A percentile compares a stretch with the other conserved stretches of the same genome.
These are phyloP conservation scores for Coelastrella sp. DNA, from an alignment of 139 green algal species.

Conservation along the genomic window DNA sequence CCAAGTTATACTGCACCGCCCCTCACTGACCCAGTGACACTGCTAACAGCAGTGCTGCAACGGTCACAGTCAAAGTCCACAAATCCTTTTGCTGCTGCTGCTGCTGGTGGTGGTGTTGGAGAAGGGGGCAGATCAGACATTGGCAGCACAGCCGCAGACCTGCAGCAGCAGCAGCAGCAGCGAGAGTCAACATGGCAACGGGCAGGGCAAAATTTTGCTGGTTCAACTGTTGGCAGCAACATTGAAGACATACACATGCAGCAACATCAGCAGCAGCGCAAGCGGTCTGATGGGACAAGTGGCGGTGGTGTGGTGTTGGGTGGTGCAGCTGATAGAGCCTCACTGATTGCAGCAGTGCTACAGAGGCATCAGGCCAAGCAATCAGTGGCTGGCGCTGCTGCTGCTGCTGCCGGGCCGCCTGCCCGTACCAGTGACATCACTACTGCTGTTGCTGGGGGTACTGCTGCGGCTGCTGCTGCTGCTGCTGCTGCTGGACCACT, in stretches of 20 bases:
- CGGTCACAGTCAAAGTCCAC: too few species aligned
- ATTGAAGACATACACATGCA: background rate
- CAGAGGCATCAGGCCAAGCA: slow-evolving; percentile 1
- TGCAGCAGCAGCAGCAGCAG: background rate
- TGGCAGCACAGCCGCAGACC: background rate
- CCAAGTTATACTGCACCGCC: too few species aligned
- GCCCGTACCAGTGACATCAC: too few species aligned
- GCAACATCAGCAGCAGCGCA: background rate
- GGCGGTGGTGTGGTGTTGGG: background rate
- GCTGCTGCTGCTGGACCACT: too few species aligned
- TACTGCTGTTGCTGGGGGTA: too few species aligned
- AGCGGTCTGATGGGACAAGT: background rate
- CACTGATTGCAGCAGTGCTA: slow-evolving; percentile 5
- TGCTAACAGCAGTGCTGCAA: too few species aligned
- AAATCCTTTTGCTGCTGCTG: background rate
- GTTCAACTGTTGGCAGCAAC: background rate
- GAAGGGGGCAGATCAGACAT: background rate
- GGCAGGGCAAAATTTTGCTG: too few species aligned
- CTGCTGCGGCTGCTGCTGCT: too few species aligned
- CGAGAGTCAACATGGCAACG: background rate
- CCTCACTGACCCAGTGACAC: too few species aligned
- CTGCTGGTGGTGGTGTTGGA: background rate
- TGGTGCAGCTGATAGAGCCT: background rate
- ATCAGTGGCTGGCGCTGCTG: background rate
- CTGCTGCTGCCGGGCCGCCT: background rate